Base-by-base conservation (phyloP, 1,284 basidiomycete genomes). In the Ceratobasidium sp. region DNA sequence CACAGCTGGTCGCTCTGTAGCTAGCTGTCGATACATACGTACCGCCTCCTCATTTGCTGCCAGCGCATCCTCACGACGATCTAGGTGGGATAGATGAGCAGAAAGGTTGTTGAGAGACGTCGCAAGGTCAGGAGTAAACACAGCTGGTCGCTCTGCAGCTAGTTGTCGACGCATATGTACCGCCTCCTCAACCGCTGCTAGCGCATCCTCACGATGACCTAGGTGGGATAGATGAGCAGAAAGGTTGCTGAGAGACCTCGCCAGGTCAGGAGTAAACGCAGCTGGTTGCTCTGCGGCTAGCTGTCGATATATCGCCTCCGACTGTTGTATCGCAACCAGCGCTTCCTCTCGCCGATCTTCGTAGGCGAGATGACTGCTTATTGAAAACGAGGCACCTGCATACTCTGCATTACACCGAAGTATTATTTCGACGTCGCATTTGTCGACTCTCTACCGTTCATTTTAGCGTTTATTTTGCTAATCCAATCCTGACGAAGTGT, bases 341-440 rank as follows among this genome's bases (percentile, higher is more conserved):
- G 68, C 68, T n/a, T 70, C 69, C 23, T 59, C 56, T 48, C 38
- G 56, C 2, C 56, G 69, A 56, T 61, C 69, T 10, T 57, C 54
- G 56, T 71, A 71, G 7, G 6, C 12, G 4, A 71, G 56, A 9
- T 17, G 50, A 17, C n/a, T 20, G 9, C 40, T 17, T 3, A 71
- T 10, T 15, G 20, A n/a, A 3, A 33, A 12, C 17, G 20, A 69
- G 10, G 48, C 52, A 3, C 3, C 23, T 15, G 67, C 67, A 57
- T 40, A 42, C 28, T 44, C 28, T 46, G 28, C 7, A 4, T 46
- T 15, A n/a, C 2, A n/a, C 40, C 69, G n/a, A 15, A 71, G n/a
- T 12, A 15, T 10, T 46, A 28, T 71, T 50, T 20, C 15, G 33
- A 33, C 33, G 48, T 5, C 13, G 48, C 44, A 12, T 10, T 38